phyloP scores from a whole-genome alignment of 1,284 basidiomycete genomes.

The Ganoderma boninense region DNA sequence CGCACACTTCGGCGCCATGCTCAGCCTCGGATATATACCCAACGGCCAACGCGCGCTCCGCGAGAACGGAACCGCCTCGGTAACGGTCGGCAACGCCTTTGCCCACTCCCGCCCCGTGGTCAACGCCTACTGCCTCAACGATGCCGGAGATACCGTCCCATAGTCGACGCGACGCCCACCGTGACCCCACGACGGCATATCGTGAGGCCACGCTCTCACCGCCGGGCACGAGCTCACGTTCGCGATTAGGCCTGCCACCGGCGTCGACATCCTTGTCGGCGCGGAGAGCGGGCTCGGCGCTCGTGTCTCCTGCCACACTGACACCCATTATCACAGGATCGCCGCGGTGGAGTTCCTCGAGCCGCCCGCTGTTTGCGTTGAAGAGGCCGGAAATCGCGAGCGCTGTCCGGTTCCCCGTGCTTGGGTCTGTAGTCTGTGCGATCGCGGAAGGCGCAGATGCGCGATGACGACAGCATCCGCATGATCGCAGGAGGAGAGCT shows the following conservation, averaged over 20 bases:
- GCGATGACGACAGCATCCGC: neutral
- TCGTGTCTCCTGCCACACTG: conserved; percentile 1
- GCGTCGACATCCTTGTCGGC: conserved; percentile 9
- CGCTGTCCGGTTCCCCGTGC: neutral
- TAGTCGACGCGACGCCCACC: conserved; percentile 1
- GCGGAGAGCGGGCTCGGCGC: neutral
- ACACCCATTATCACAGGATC: neutral
- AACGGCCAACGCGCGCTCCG: conserved; percentile 2
- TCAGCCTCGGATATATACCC: conserved; percentile 5
- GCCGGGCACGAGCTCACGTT: conserved; percentile 1
- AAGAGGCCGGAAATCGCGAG: neutral
- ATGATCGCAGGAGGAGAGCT: neutral
- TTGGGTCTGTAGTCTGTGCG: neutral
- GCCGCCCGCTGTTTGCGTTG: neutral
- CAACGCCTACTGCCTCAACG: conserved; percentile 1
- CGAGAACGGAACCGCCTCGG: conserved; percentile 14
- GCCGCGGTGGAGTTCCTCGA: neutral
- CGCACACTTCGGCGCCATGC: conserved; percentile 3
- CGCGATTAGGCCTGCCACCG: neutral
- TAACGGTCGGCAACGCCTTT: conserved; percentile 1
- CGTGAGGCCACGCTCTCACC: conserved; percentile 5
- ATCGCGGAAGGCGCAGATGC: neutral
- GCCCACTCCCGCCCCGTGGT: conserved; percentile 1
- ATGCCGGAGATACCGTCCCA: neutral
- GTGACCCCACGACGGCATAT: conserved; percentile 3